A percentile compares a stretch with the other conserved stretches of the same genome.
Conservation (phyloP, 176 grass and related monocot genomes). For the Cenchrus americanus region DNA sequence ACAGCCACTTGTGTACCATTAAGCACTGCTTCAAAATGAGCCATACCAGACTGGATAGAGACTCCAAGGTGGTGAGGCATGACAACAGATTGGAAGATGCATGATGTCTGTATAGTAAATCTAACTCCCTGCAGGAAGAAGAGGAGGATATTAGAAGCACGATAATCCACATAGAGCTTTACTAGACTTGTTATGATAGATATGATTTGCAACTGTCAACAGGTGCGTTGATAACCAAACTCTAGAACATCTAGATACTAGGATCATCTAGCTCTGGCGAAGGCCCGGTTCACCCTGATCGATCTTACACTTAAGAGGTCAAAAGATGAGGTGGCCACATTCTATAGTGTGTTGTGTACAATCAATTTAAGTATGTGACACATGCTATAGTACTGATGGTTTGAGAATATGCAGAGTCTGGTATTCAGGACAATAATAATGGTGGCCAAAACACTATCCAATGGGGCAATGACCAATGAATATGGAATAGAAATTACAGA, state of each 20-base stretch:
- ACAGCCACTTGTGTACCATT: slow-evolving; percentile 30
- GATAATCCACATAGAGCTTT: neutral
- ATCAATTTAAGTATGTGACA: neutral
- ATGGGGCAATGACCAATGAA: neutral
- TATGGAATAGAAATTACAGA: slow-evolving; percentile 4
- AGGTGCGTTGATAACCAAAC: neutral
- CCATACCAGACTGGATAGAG: slow-evolving; percentile 91
- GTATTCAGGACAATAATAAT: neutral
- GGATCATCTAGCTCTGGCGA: neutral
- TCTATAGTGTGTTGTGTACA: neutral
- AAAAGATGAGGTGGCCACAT: neutral
- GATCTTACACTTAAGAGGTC: neutral
- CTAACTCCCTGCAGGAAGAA: slow-evolving; percentile 78
- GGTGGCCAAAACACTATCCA: slow-evolving; percentile 17
- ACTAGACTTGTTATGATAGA: neutral
- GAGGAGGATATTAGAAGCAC: neutral
- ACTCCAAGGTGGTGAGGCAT: slow-evolving; percentile 86
- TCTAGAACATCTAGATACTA: neutral
- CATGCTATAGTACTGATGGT: neutral
- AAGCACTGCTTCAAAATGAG: slow-evolving; percentile 8
- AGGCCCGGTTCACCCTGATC: neutral
- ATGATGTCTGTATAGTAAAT: slow-evolving; percentile 90
- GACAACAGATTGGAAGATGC: slow-evolving; percentile 86
- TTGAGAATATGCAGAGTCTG: slow-evolving; percentile 20
- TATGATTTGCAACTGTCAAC: neutral